Conservation (phyloP, 345 rosid species). For the Bruguiera sexangula region DNA sequence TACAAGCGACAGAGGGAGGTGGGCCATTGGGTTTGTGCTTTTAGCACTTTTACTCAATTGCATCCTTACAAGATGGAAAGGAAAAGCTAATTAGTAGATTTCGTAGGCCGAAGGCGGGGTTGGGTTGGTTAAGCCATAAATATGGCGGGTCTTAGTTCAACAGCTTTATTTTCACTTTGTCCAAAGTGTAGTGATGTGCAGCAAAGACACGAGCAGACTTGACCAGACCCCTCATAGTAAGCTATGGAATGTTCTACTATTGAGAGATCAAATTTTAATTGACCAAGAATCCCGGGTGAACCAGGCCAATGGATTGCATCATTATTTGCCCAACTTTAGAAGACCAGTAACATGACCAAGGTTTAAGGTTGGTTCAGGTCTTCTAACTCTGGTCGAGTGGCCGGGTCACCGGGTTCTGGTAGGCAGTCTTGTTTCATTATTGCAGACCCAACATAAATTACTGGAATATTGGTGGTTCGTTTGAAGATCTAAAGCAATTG, state of each 20-base stretch:
- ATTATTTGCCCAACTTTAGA: neutral
- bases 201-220: neutral
- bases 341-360: no score
- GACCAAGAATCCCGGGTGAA: constrained; percentile 19
- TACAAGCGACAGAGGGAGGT: constrained; percentile 17
- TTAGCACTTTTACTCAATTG: constrained; percentile 19
- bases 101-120: constrained; percentile 19
- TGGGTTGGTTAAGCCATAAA: constrained; percentile 15
- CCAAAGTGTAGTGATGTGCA: constrained; percentile 21
- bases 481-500: no score
- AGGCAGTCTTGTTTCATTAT: no score
- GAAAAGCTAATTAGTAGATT: constrained; percentile 23
- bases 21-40: neutral
- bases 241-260: constrained; percentile 11
- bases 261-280: neutral
- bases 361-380: neutral
- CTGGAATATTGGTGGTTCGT: no score
- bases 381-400: neutral
- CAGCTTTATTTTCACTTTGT: constrained; percentile 17
- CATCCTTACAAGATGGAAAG: constrained; percentile 19
- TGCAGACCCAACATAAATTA: no score
- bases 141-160: constrained; percentile 8
- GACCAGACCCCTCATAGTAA: constrained; percentile 15
- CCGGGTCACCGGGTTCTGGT: neutral
- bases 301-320: constrained; percentile 6